phyloP scores from a whole-genome alignment of 139 green algal genomes.

The Chlorella sp. region DNA sequence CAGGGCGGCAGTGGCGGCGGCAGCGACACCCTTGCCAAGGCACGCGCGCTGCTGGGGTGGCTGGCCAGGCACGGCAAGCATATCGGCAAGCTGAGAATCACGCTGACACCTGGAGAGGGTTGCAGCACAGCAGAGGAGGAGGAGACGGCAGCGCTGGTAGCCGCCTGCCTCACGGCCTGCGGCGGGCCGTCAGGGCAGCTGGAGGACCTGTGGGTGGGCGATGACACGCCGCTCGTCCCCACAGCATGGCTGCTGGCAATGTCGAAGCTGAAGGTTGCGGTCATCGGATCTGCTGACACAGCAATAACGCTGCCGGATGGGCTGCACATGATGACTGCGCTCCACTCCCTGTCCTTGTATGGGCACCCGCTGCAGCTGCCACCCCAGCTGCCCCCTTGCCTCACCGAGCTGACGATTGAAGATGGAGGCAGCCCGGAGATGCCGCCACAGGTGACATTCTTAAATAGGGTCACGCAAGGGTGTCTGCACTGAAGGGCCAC shows the following conservation, averaged over 20 bases:
- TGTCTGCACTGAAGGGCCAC: too few relatives aligned
- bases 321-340: neutral
- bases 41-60: neutral
- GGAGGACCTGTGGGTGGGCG: neutral
- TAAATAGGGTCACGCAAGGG: too few relatives aligned
- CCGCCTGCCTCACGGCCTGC: neutral
- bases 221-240: neutral
- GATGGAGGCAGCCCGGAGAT: neutral
- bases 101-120: neutral
- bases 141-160: neutral
- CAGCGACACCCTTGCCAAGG: too few relatives aligned
- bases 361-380: neutral
- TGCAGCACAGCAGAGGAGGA: neutral
- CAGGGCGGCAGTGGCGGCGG: too few relatives aligned
- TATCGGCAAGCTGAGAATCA: neutral
- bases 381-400: neutral
- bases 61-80: neutral
- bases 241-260: neutral
- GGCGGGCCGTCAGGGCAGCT: neutral
- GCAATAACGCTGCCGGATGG: neutral
- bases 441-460: neutral
- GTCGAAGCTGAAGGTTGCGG: neutral
- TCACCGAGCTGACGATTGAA: neutral
- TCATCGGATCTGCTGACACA: neutral
- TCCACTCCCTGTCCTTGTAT: neutral